Evolutionary conservation across 2,329 filamentous ascomycete species (phyloP).

Genomic region (Xylaria arbuscula): DNA sequence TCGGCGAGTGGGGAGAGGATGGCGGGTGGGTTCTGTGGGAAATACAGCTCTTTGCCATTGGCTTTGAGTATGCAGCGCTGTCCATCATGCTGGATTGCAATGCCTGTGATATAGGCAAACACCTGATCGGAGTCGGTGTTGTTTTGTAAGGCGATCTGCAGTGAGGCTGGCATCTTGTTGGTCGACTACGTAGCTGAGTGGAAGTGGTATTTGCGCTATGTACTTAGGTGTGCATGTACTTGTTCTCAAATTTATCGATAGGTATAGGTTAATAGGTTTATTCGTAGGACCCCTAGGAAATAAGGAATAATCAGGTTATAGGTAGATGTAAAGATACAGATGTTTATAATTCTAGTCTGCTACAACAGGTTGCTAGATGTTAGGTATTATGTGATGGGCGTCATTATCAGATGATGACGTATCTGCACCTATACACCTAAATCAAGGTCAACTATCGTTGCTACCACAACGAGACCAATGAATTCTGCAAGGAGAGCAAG

Average conservation of each 20-base stretch:
- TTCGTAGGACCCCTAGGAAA: neutral
- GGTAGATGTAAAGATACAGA: neutral
- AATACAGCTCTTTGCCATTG: slow-evolving; percentile 65
- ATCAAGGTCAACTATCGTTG: neutral
- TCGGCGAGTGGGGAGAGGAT: slow-evolving; percentile 62
- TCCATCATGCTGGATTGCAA: slow-evolving; percentile 60
- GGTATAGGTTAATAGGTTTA: neutral
- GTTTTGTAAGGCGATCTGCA: slow-evolving; percentile 68
- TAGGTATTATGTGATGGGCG: neutral
- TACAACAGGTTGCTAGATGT: neutral
- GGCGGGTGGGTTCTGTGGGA: slow-evolving; percentile 63
- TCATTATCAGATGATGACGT: slow-evolving; percentile 33
- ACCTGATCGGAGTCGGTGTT: slow-evolving; percentile 63
- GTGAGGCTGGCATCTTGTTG: slow-evolving; percentile 54
- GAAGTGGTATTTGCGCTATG: neutral
- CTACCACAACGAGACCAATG: neutral
- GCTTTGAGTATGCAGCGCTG: slow-evolving; percentile 54
- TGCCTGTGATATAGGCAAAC: slow-evolving; percentile 74
- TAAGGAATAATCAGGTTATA: neutral
- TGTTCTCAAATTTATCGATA: slow-evolving; percentile 1
- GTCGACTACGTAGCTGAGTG: neutral
- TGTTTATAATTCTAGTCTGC: neutral
- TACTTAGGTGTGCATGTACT: neutral
- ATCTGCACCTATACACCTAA: slow-evolving; percentile 11
- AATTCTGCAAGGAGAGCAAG: neutral